Evolutionary conservation across 2,329 filamentous ascomycete genomes (phyloP).

Genomic region (Claviceps spartinae): DNA sequence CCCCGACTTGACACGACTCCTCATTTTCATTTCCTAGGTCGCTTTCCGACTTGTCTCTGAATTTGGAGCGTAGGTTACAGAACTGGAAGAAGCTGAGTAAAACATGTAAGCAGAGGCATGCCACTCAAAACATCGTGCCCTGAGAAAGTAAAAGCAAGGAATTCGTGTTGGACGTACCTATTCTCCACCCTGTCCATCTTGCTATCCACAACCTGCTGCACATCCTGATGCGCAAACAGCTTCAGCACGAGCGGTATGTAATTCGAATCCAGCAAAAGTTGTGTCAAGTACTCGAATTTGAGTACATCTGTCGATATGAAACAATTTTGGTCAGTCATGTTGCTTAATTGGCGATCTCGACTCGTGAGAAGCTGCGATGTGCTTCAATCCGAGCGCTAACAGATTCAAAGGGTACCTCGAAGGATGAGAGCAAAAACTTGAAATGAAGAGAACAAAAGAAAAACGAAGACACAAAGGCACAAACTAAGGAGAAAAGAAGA

Average conservation of each 20-base stretch:
- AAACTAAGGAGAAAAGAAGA: background rate
- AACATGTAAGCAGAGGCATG: background rate
- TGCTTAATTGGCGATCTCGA: background rate
- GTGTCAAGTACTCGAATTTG: slow-evolving; percentile 91
- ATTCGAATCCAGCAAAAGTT: slow-evolving; percentile 86
- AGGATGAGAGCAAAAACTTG: background rate
- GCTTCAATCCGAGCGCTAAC: no score
- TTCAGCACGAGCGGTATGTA: slow-evolving; percentile 88
- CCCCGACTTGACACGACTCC: slow-evolving; percentile 9
- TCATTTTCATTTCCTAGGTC: slow-evolving; percentile 14
- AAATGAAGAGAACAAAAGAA: background rate
- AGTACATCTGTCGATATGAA: slow-evolving; percentile 52
- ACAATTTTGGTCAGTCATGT: background rate
- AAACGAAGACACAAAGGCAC: background rate
- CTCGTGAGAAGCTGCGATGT: background rate
- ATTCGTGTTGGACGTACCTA: slow-evolving; percentile 39
- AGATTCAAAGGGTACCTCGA: background rate
- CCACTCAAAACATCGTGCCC: background rate
- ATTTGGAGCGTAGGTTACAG: slow-evolving; percentile 57
- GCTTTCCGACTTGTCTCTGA: slow-evolving; percentile 21
- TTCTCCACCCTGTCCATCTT: slow-evolving; percentile 71
- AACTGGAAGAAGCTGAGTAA: slow-evolving; percentile 70
- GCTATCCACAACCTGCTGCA: slow-evolving; percentile 79
- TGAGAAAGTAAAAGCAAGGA: no score
- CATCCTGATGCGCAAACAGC: slow-evolving; percentile 85